Conservation (phyloP, 192 early-diverging fungal genomes). For the Dimargaris cristalligena region DNA sequence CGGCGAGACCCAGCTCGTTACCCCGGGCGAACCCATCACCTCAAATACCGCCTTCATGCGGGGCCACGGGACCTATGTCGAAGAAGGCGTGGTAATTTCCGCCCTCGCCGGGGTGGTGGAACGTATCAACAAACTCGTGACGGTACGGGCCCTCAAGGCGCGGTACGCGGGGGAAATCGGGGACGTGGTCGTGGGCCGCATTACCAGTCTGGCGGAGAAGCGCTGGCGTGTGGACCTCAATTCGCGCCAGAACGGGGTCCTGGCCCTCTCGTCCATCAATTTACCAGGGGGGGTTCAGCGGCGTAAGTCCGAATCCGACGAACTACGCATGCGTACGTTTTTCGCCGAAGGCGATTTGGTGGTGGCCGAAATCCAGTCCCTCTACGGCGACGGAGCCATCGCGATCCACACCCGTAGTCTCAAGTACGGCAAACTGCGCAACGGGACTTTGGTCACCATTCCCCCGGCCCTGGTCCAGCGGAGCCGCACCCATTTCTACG, state of each 20-base stretch:
- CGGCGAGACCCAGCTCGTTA: background rate
- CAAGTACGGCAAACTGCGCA: conserved; percentile 78
- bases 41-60: conserved; percentile 8
- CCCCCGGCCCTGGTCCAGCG: conserved; percentile 81
- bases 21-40: conserved; percentile 6
- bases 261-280: conserved; percentile 80
- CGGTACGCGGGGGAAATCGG: conserved; percentile 90
- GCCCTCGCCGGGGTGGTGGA: conserved; percentile 84
- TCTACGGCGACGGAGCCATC: conserved; percentile 73
- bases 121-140: conserved; percentile 89
- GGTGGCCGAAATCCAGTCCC: conserved; percentile 75
- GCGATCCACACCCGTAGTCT: conserved; percentile 78
- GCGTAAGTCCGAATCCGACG: conserved; percentile 88
- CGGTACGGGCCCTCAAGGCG: conserved; percentile 71
- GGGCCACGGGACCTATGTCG: conserved; percentile 79
- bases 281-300: conserved; percentile 89
- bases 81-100: conserved; percentile 51
- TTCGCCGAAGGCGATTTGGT: conserved; percentile 89
- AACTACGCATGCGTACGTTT: conserved; percentile 90
- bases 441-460: conserved; percentile 65
- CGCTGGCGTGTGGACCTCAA: conserved; percentile 92
- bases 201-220: conserved; percentile 77
- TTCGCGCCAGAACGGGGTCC: conserved; percentile 66
- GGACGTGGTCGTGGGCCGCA: conserved; percentile 89
- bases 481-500: conserved; percentile 87